Evolutionary conservation across 1,284 basidiomycete genomes (phyloP).

Genomic region (Boletellus sp.): DNA sequence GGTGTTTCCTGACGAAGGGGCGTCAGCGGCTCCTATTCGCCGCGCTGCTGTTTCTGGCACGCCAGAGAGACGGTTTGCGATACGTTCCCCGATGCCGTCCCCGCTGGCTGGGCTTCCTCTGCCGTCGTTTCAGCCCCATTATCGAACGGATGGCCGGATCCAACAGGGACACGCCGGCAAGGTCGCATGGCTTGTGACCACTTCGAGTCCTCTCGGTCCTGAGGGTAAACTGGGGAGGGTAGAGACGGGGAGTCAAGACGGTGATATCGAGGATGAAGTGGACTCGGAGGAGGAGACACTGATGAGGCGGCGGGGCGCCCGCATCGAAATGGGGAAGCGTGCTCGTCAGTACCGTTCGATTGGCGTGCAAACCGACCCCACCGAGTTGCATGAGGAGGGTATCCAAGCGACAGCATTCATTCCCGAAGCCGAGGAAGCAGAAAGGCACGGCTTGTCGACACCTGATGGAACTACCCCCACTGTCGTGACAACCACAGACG

Average conservation of each 20-base stretch:
- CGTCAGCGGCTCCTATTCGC: constrained; percentile 43
- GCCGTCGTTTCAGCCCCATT: constrained; percentile 58
- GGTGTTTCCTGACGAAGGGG: constrained; percentile 72
- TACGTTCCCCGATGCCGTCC: constrained; percentile 30
- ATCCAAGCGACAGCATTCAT: constrained; percentile 21
- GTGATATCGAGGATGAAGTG: constrained; percentile 80
- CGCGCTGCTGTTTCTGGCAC: constrained; percentile 31
- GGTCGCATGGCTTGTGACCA: constrained; percentile 50
- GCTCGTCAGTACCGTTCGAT: constrained; percentile 26
- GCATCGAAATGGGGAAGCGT: constrained; percentile 5
- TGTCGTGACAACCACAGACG: constrained; percentile 18
- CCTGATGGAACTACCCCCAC: constrained; percentile 26
- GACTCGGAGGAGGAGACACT: constrained; percentile 46
- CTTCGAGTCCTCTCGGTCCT: constrained; percentile 43
- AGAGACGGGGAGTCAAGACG: constrained; percentile 73
- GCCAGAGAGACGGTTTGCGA: constrained; percentile 19
- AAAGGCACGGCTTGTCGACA: constrained; percentile 38
- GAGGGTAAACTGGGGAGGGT: constrained; percentile 48
- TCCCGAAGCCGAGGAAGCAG: constrained; percentile 13
- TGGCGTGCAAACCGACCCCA: constrained; percentile 31
- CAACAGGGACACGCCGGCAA: constrained; percentile 73
- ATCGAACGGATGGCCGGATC: constrained; percentile 81
- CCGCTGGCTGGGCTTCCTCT: constrained; percentile 50
- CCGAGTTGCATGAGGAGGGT: constrained; percentile 21
- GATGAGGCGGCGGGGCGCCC: constrained; percentile 22